These are phyloP conservation scores for Leccinum pellstonianum DNA, from an alignment of 768 basidiomycete species.

Conservation along the genomic window DNA sequence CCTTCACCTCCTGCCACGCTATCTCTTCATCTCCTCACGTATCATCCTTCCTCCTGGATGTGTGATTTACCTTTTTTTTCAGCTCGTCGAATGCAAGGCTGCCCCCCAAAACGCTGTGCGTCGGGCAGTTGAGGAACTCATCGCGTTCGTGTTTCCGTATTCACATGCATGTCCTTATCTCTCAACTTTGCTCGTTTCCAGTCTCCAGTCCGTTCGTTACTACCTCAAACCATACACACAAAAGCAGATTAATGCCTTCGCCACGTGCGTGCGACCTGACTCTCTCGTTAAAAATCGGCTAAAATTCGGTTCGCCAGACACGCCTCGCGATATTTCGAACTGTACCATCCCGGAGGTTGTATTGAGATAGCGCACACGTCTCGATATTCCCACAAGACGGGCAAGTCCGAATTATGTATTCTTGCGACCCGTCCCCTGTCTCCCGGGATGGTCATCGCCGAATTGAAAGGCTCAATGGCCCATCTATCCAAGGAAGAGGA, in stretches of 20 bases:
- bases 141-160: slow-evolving; percentile 54
- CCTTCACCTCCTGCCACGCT: slow-evolving; percentile 27
- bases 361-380: slow-evolving; percentile 91
- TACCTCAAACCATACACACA: slow-evolving; percentile 74
- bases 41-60: slow-evolving; percentile 22
- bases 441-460: slow-evolving; percentile 73
- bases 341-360: slow-evolving; percentile 78
- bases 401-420: slow-evolving; percentile 87
- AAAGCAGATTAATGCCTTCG: slow-evolving; percentile 88
- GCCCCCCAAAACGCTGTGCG: slow-evolving; percentile 58
- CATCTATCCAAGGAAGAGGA: slow-evolving; percentile 85
- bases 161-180: slow-evolving; percentile 4
- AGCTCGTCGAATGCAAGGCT: slow-evolving; percentile 62
- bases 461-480: slow-evolving; percentile 89
- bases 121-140: slow-evolving; percentile 74
- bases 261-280: slow-evolving; percentile 65
- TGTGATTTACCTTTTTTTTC: slow-evolving; percentile 15
- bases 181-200: slow-evolving; percentile 33
- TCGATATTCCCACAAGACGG: slow-evolving; percentile 81
- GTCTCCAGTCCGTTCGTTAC: slow-evolving; percentile 72
- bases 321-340: slow-evolving; percentile 85
- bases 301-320: slow-evolving; percentile 51
- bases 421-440: slow-evolving; percentile 72
- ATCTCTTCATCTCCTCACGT: slow-evolving; percentile 24
- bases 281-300: slow-evolving; percentile 26